Percentiles rank a stretch among this genome's conserved stretches.
These are phyloP conservation scores for Zygosaccharomyces sapae DNA, from an alignment of 1,139 yeast genomes.

Conservation along the genomic window DNA sequence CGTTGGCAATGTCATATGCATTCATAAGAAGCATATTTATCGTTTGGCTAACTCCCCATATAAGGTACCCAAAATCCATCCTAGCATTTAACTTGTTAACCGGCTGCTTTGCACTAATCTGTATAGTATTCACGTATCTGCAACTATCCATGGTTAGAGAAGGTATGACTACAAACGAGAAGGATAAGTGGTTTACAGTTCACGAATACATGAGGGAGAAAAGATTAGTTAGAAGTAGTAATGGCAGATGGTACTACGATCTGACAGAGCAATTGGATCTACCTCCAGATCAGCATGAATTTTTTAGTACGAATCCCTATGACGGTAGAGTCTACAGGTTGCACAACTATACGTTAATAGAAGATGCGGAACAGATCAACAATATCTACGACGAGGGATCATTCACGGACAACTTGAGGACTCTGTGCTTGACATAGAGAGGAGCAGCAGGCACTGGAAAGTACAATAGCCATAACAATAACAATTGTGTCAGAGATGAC, in stretches of 20 bases:
- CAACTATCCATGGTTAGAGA: constrained; percentile 61
- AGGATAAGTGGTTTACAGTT: constrained; percentile 76
- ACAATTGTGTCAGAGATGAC: not conserved
- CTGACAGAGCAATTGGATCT: constrained; percentile 10
- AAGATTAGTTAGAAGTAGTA: constrained; percentile 31
- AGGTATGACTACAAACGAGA: constrained; percentile 91
- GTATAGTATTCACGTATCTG: constrained; percentile 53
- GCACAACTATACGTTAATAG: constrained; percentile 15
- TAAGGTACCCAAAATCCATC: constrained; percentile 14
- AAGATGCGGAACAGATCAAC: constrained; percentile 12
- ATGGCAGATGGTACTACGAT: constrained; percentile 18
- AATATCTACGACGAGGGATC: constrained; percentile 23
- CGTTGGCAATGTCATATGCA: constrained; percentile 60
- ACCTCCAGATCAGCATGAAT: constrained; percentile 11
- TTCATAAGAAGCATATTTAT: constrained; percentile 31
- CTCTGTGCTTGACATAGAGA: constrained; percentile 14
- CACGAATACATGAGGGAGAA: constrained; percentile 55
- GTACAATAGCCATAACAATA: not conserved
- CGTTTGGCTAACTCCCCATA: constrained; percentile 9
- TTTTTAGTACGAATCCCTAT: constrained; percentile 33
- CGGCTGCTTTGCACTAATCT: constrained; percentile 48
- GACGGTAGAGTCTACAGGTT: constrained; percentile 23
- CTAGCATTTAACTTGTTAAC: constrained; percentile 41
- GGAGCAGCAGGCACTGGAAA: no score
- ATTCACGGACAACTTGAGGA: constrained; percentile 15